A percentile compares a stretch with the other conserved stretches of the same genome.
These are phyloP conservation scores for Populus tremula DNA, from an alignment of 345 rosid species.

Conservation along the genomic window DNA sequence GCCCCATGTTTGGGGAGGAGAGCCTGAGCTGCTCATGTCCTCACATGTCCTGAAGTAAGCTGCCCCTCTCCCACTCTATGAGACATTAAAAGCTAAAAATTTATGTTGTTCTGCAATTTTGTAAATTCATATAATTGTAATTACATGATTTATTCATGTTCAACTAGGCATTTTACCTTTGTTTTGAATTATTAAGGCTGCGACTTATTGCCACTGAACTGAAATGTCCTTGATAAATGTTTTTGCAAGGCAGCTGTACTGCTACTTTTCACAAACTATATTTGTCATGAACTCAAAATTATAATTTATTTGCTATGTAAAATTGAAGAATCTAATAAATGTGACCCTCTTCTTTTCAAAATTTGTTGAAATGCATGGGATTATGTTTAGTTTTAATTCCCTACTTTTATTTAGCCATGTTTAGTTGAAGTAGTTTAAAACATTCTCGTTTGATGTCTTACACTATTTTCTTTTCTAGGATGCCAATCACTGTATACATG, in stretches of 20 bases:
- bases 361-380: background rate
- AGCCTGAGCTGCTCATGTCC: slow-evolving; percentile 72
- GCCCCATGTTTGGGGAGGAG: slow-evolving; percentile 78
- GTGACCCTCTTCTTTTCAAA: background rate
- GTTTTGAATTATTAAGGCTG: background rate
- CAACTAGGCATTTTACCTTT: background rate
- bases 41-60: slow-evolving; percentile 58
- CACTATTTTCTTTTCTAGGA: slow-evolving; percentile 27
- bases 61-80: background rate
- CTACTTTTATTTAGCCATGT: background rate
- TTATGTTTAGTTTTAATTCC: background rate
- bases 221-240: background rate
- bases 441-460: background rate
- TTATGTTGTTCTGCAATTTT: background rate
- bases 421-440: background rate
- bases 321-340: background rate
- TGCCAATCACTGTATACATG: slow-evolving; percentile 61
- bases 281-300: background rate
- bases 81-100: background rate
- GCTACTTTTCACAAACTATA: background rate
- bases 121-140: no score
- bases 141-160: background rate
- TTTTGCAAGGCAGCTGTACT: background rate
- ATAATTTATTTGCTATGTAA: background rate
- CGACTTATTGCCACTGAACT: background rate